Evolutionary conservation across 2,329 filamentous ascomycete genomes (phyloP).

Genomic region (Hyphodiscus sp.): DNA sequence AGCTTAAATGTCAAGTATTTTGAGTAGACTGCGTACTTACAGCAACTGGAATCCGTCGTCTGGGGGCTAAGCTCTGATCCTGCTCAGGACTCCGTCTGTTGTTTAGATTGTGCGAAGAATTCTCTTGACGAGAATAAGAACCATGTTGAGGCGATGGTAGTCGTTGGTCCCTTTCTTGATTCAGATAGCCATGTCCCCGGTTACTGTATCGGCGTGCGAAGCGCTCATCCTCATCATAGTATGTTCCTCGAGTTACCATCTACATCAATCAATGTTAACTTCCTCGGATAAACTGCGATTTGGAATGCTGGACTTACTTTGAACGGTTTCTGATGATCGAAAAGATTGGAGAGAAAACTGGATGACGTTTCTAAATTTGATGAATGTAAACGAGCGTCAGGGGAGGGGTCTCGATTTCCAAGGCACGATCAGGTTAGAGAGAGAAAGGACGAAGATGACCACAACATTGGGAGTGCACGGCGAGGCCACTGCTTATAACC

Average conservation of each 20-base stretch:
- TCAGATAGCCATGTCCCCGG: conserved; percentile 22
- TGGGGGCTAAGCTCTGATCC: conserved; percentile 19
- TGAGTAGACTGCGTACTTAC: conserved; percentile 32
- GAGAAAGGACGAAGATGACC: conserved; percentile 7
- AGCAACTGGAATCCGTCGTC: conserved; percentile 45
- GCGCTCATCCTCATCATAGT: conserved; percentile 21
- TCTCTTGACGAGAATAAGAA: conserved; percentile 14
- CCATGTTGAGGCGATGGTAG: conserved; percentile 7
- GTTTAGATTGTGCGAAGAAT: conserved; percentile 17
- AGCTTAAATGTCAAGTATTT: neutral
- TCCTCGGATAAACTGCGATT: neutral
- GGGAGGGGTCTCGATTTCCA: conserved; percentile 7
- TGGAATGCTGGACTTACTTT: neutral
- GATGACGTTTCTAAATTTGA: neutral
- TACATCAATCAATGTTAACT: neutral
- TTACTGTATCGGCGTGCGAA: conserved; percentile 20
- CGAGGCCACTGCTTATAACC: conserved; percentile 19
- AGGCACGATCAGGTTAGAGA: conserved; percentile 5
- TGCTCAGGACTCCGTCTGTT: conserved; percentile 17
- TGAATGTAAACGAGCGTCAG: conserved; percentile 11
- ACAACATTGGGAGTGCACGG: neutral
- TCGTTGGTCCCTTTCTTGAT: conserved; percentile 23
- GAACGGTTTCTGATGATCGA: neutral
- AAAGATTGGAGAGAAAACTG: neutral
- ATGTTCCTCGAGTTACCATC: conserved; percentile 18